Base-by-base conservation (phyloP, 768 basidiomycete genomes). In the Suillus ampliporus region DNA sequence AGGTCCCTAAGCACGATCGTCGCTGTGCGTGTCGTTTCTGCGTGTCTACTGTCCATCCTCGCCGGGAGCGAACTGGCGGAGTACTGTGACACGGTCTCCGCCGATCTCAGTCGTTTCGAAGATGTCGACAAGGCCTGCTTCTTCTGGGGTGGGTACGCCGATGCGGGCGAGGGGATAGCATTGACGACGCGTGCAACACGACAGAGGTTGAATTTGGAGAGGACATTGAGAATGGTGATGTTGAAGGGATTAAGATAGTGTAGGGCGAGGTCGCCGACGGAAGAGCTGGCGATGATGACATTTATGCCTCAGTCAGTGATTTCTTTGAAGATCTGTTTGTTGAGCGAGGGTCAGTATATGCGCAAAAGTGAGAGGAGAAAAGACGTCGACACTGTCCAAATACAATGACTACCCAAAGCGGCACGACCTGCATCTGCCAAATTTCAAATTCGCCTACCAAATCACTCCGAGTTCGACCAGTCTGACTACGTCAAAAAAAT, bases 181-280 rank as follows among this genome's bases (percentile, higher is more conserved):
- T 94, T 94, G 67, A 95, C 94, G 67, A 99, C 97, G 54, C 96
- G 91, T 77, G 94, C 97, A 15, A 98, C 80, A 2, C 97, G 83
- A 57, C 97, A 91, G 15, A 99, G 87, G 67, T 99, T 97, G 77
- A 99, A 99, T 77, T 99, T 99, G 73, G 95, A 97, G 62, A 97
- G 86, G 34, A 99, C 94, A 77, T 97, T 98, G 78, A 99, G 86
- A 68, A 99, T 95, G 70, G 94, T 94, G 77, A 99, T 94, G 80
- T 88, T 83, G 81, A 92, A 84, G 60, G 96, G 86, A 82, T 98
- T 92, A 72, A 99, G 90, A 82, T 95, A 99, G 79, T 99, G 97
- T 63, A 97, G 82, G 2, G 96, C 95, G 61, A 99, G 92, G 72
- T 99, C 97, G 68, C 96, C 97, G 66, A 99, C 85, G 46, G 87